Evolutionary conservation across 2,329 filamentous ascomycete species (phyloP), one percentile per base, ranked within the genome.

Genomic region (Botrytis paeoniae): DNA sequence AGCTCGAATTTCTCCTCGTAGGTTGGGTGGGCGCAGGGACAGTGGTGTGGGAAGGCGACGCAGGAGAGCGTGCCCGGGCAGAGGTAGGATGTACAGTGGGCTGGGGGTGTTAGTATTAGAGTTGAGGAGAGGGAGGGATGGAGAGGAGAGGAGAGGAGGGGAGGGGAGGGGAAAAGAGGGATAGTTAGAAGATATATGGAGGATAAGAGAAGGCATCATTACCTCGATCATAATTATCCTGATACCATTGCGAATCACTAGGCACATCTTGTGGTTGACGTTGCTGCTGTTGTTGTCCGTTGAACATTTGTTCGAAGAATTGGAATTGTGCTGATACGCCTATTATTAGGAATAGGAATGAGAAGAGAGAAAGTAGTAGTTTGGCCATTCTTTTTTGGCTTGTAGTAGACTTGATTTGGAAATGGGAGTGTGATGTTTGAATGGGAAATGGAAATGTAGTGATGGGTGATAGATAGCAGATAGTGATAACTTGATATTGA

Each of bases 231-330:
- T 93, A 94, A 74, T 89, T 88, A 75, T 88, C 84, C 78, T 90
- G 91, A 82, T 98, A 98, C 85, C 93, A 92, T 37, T 85, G 84
- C 22, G 93, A 92, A 83, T 98, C 95, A 80, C 93, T 97, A 3
- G 93, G 88, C 41, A 92, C 93, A 81, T 98, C 96, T 79, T 93
- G 91, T 39, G 89, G 89, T 77, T 91, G 76, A 60, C 74, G 73
- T 16, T 78, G 85, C 61, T 87, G 85, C 63, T 78, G 76, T 76
- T 89, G 87, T 74, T 86, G 86, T 77, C 89, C 89, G 78, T 89
- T 88, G 82, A 99, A 98, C 93, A 98, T 97, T 79, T 98, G 94
- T 82, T 98, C 95, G 84, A 98, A 99, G 88, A 99, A 97, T 81
- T 93, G 92, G 82, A 98, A 98, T 83, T 98, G 95, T 18, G 93